Base-by-base conservation (phyloP, 345 rosid species). In the Litchi chinensis region DNA sequence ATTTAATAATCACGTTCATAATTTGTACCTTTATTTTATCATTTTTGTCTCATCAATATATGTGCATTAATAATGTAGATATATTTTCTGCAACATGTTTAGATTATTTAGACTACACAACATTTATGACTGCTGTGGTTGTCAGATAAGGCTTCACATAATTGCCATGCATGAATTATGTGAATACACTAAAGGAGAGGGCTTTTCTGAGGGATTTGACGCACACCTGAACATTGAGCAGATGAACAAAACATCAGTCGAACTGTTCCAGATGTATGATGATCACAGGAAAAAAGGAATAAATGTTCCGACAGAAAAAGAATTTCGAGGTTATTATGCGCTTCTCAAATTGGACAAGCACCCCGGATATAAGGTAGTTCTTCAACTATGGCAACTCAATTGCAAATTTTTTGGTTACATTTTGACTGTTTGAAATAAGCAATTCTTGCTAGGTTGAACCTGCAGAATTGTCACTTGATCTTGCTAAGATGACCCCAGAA, bases 321-420 rank as follows among this genome's bases (percentile, higher is more conserved):
- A 96, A 85, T 96, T 96, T 19, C 93, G 99, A 84, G 99, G 99
- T 67, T 96, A 94, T 83, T 96, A 96, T 84, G 99, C 98, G 11
- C 98, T 96, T 88, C 94, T 96, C 87, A 96, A 96, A 86, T 91
- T 96, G 52, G 99, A 96, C 90, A 96, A 93, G 83, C 99, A 96
- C 91, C 99, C 99, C 62, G 99, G 99, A 76, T 96, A 96, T 77
- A 96, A 87, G 85, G 99, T 93, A 80, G 90, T 91, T 82, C 44
- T n/a, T 74, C 71, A 66, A 72, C 68, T 73, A 37, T 65, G 71
- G 59, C 24, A 77, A 73, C 75, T 77, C 68, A 60, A 50, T 21
- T 84, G 63, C 37, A 60, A 65, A 73, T 46, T 21, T 84, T 81
- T 81, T 41, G 22, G 77, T 65, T 62, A 16, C 28, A 21, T 68